These are phyloP conservation scores for Mycena galericulata DNA, from an alignment of 768 basidiomycete species.

Conservation along the genomic window DNA sequence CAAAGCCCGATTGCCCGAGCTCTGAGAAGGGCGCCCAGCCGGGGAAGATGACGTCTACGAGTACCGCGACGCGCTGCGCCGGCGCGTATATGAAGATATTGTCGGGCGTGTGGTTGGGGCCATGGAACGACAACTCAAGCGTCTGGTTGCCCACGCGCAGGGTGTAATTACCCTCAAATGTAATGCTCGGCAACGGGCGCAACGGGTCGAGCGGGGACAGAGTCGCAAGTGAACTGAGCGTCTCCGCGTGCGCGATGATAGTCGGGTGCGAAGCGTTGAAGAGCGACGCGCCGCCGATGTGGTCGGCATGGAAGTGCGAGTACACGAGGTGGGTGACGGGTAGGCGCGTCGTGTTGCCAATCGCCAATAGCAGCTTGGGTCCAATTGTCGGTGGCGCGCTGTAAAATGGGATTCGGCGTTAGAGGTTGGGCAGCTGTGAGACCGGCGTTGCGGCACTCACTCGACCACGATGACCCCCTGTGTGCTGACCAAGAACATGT, in stretches of 20 bases:
- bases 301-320: constrained; percentile 10
- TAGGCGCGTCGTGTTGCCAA: not conserved
- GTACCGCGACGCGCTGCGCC: constrained; percentile 14
- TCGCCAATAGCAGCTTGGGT: not conserved
- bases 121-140: not conserved
- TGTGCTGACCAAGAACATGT: constrained; percentile 19
- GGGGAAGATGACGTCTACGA: constrained; percentile 14
- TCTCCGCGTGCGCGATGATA: constrained; percentile 11
- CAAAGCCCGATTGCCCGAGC: not conserved
- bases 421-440: constrained; percentile 6
- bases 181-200: constrained; percentile 6
- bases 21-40: constrained; percentile 11
- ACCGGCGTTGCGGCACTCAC: constrained; percentile 5
- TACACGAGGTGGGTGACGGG: not conserved
- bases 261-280: constrained; percentile 15
- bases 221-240: not conserved
- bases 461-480: constrained; percentile 16
- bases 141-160: not conserved
- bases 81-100: constrained; percentile 19
- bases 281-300: constrained; percentile 9
- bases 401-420: constrained; percentile 1
- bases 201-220: constrained; percentile 18
- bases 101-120: constrained; percentile 8
- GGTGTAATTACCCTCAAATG: constrained; percentile 4
- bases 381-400: constrained; percentile 1